These are phyloP conservation scores for Globisporangium spinosum DNA, from an alignment of 352 stramenopile species.

Conservation along the genomic window DNA sequence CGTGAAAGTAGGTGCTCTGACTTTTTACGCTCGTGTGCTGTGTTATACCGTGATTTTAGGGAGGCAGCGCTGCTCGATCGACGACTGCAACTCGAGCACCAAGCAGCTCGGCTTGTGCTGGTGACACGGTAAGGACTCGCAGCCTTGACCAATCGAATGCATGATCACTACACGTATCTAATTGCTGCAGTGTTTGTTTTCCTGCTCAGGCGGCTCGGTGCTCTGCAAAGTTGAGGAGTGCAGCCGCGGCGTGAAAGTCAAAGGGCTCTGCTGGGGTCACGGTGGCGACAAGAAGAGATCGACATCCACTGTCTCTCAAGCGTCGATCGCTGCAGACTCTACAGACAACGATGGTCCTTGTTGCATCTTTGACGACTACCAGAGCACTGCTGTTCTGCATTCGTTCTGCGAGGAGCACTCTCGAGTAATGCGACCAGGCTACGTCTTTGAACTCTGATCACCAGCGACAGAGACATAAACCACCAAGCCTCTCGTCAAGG, in stretches of 20 bases:
- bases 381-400: neutral
- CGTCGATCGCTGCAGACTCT: too few relatives aligned
- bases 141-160: too few relatives aligned
- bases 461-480: too few relatives aligned
- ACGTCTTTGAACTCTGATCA: slow-evolving; percentile 3
- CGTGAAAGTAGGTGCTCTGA: too few relatives aligned
- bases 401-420: slow-evolving; percentile 1
- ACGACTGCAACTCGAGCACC: slow-evolving; percentile 26
- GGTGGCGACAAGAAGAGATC: slow-evolving; percentile 8
- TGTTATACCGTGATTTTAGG: slow-evolving; percentile 12
- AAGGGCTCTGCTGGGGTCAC: slow-evolving; percentile 23
- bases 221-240: slow-evolving; percentile 26
- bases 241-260: slow-evolving; percentile 21
- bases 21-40: neutral
- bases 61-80: slow-evolving; percentile 33
- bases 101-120: slow-evolving; percentile 28
- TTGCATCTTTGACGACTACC: slow-evolving; percentile 15
- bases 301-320: too few relatives aligned
- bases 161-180: too few relatives aligned
- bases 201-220: slow-evolving; percentile 29
- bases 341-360: neutral
- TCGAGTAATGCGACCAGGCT: neutral
- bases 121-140: too few relatives aligned
- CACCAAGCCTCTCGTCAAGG: too few relatives aligned
- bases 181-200: too few relatives aligned